Evolutionary conservation across 371 early-diverging fungal genomes (phyloP), one percentile per base, ranked within the genome.

Genomic region (Mortierella sp.): DNA sequence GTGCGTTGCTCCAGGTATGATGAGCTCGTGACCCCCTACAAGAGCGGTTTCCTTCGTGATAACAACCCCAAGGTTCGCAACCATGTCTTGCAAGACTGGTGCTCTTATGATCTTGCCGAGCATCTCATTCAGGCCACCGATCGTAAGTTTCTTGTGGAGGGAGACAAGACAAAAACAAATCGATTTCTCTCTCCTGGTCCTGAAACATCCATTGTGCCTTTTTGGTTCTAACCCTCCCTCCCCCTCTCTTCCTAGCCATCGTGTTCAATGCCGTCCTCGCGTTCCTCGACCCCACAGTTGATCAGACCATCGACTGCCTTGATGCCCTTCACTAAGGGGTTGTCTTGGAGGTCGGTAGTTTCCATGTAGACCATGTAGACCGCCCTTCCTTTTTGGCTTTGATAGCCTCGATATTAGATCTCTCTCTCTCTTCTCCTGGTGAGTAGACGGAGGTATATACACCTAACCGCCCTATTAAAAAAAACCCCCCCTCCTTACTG

Each of bases 11-110:
- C 1, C n/a, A 63, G 64, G 28, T 31, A 21, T 10, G 66, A 71
- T 38, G 57, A 54, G 13, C 14, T 54, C 8, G 54, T 71, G 2
- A 58, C 66, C 0, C 72, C 72, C 0, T 65, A 71, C 23, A 61
- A 61, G 0, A 57, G 18, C 30, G 66, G 72, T 1, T 65, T 64
- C 46, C 58, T 71, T 1, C 18, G 42, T 2, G 50, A 45, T 14
- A 31, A 45, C 16, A 41, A 45, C 42, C 55, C 63, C 8, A 48
- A 50, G 13, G 67, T 65, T 34, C 42, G 24, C 3, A 62, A 62
- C 34, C 21, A 27, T 0, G 24, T 28, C 1, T 12, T 70, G 1
- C 64, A 63, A 30, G 43, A 58, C 10, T n/a, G 42, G 4, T 70
- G 71, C 13, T 1, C 59, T 0, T 0, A 4, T 3, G 71, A 64